phyloP scores from a whole-genome alignment of 306 rosid species.

The Abrus precatorius region DNA sequence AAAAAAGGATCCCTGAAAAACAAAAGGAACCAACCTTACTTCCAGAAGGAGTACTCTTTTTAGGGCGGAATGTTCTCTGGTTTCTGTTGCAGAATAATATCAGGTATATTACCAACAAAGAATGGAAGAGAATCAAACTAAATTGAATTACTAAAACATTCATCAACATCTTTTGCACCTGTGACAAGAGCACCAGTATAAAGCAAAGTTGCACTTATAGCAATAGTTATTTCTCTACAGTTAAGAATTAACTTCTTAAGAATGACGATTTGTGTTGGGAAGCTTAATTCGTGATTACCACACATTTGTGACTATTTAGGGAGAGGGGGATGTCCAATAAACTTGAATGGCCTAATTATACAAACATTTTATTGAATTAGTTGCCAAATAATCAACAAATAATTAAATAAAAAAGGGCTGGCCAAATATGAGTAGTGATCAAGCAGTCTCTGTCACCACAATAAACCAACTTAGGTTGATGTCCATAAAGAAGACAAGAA shows the following conservation, averaged over 20 bases:
- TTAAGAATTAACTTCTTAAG: background rate
- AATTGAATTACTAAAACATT: constrained; percentile 28
- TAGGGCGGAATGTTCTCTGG: constrained; percentile 97
- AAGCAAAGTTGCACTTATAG: constrained; percentile 41
- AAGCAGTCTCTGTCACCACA: constrained; percentile 5
- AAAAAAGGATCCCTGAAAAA: constrained; percentile 19
- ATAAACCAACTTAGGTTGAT: constrained; percentile 10
- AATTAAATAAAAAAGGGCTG: constrained; percentile 12
- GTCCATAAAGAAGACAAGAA: background rate
- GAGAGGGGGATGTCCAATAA: background rate
- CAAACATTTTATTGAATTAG: constrained; percentile 30
- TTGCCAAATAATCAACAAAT: constrained; percentile 36
- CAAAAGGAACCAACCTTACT: constrained; percentile 79
- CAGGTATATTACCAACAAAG: constrained; percentile 29
- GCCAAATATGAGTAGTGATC: background rate
- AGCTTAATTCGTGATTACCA: constrained; percentile 26
- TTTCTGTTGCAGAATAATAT: constrained; percentile 71
- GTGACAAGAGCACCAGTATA: constrained; percentile 20
- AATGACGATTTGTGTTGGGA: background rate
- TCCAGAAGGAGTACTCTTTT: constrained; percentile 97
- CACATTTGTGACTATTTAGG: background rate
- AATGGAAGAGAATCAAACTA: constrained; percentile 39
- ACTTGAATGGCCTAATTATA: constrained; percentile 8
- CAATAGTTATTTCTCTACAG: constrained; percentile 16
- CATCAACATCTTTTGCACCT: constrained; percentile 26